A percentile compares a stretch with the other conserved stretches of the same genome.
These are phyloP conservation scores for Quercus tomentella DNA, from an alignment of 331 rosid genomes.

Conservation along the genomic window DNA sequence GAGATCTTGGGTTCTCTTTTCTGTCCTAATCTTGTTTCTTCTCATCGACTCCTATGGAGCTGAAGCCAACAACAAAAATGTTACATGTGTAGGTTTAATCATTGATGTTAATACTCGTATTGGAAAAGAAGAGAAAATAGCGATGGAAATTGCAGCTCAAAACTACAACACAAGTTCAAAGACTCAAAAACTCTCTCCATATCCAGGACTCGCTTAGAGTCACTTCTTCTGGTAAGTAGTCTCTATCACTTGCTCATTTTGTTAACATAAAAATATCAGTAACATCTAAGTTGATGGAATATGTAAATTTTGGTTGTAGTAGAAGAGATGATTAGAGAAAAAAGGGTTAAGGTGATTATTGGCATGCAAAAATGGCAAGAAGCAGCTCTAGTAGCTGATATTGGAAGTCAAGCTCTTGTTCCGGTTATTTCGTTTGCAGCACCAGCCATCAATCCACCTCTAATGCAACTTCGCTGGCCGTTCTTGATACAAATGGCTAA, in stretches of 20 bases:
- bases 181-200: slow-evolving; percentile 36
- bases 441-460: slow-evolving; percentile 38
- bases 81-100: slow-evolving; percentile 39
- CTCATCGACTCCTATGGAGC: slow-evolving; percentile 5
- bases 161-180: slow-evolving; percentile 38
- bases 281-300: not conserved
- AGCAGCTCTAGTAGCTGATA: slow-evolving; percentile 45
- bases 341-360: slow-evolving; percentile 39
- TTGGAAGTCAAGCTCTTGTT: slow-evolving; percentile 32
- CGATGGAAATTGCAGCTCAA: slow-evolving; percentile 55
- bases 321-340: slow-evolving; percentile 30
- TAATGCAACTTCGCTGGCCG: slow-evolving; percentile 48
- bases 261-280: not conserved
- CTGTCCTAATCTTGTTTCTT: slow-evolving; percentile 15
- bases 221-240: slow-evolving; percentile 39
- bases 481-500: slow-evolving; percentile 43
- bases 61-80: not conserved
- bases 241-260: not conserved
- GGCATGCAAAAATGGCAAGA: slow-evolving; percentile 67
- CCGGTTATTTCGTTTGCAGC: slow-evolving; percentile 54
- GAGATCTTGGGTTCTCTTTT: too few species aligned
- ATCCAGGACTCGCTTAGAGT: slow-evolving; percentile 31
- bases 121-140: slow-evolving; percentile 54
- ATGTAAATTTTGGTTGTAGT: slow-evolving; percentile 25
- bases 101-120: slow-evolving; percentile 38